Evolutionary conservation across 2,329 filamentous ascomycete species (phyloP).

Genomic region (Pseudogymnoascus sp.): DNA sequence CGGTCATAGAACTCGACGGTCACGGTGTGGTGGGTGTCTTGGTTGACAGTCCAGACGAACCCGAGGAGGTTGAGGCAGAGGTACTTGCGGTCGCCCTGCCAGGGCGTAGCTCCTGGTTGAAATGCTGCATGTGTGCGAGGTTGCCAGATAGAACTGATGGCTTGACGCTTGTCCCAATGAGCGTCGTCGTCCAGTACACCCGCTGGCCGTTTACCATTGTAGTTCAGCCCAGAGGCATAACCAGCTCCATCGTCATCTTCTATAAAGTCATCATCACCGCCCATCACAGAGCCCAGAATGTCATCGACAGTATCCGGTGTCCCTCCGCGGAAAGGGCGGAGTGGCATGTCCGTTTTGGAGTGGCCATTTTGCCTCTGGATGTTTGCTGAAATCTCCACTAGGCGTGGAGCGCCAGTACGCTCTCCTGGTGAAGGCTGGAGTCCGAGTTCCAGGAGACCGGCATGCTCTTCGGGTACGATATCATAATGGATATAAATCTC

Average conservation of each 20-base stretch:
- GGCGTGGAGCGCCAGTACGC: slow-evolving; percentile 54
- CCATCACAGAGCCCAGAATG: slow-evolving; percentile 58
- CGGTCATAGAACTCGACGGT: slow-evolving; percentile 98
- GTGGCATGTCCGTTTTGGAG: slow-evolving; percentile 39
- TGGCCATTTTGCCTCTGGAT: slow-evolving; percentile 53
- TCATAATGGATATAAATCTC: slow-evolving; percentile 86
- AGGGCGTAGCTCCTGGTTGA: slow-evolving; percentile 90
- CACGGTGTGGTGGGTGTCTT: slow-evolving; percentile 87
- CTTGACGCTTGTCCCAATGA: slow-evolving; percentile 38
- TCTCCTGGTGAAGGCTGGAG: slow-evolving; percentile 78
- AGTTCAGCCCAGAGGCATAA: slow-evolving; percentile 57
- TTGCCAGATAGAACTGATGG: slow-evolving; percentile 25
- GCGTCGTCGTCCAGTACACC: slow-evolving; percentile 35
- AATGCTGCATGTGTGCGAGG: slow-evolving; percentile 77
- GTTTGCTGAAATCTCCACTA: slow-evolving; percentile 64
- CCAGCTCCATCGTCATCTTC: slow-evolving; percentile 93
- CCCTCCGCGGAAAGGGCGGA: slow-evolving; percentile 49
- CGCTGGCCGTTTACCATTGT: slow-evolving; percentile 60
- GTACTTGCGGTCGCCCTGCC: slow-evolving; percentile 90
- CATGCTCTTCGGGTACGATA: slow-evolving; percentile 55
- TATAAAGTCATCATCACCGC: slow-evolving; percentile 69
- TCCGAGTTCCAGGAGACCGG: slow-evolving; percentile 49
- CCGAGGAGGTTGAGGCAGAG: slow-evolving; percentile 89
- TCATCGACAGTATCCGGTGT: slow-evolving; percentile 75
- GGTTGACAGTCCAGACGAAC: slow-evolving; percentile 94